Evolutionary conservation across 805 yeast genomes (phyloP), one percentile per base, ranked within the genome.

Genomic region (Monosporozyma siamensis): DNA sequence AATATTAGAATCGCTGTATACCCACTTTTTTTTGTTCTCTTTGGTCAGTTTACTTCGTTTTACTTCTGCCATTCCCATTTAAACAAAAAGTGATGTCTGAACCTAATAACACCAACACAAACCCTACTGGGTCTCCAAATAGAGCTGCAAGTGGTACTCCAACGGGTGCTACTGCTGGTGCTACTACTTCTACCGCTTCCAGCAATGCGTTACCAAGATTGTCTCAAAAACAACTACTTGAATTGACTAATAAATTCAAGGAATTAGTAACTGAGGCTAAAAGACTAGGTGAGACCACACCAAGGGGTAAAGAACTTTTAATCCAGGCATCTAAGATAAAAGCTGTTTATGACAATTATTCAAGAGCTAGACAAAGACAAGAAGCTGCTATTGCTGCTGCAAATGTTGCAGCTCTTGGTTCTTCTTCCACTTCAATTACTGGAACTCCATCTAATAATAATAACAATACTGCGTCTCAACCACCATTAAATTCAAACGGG

Each of bases 271-370:
- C 75, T 18, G 72, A 74, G 50, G 88, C 87, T 1, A 76, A 74
- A 51, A 72, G 71, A 14, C 72, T 80, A 0, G 85, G 86, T 3
- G 68, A 69, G 26, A 75, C 72, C 21, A 71, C 80, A 0, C 77
- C 74, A 0, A 76, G 69, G 44, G 87, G 86, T 15, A 74, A 75
- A 50, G 79, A 77, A 47, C 81, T 80, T 51, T 62, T 75, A 50
- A 69, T 68, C 46, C 76, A 74, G 47, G 87, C 86, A 3, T 78
- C 80, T 35, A 72, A 72, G 42, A 77, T 82, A 48, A 80, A 77
- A 56, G 74, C 74, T 36, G 67, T 81, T 26, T 66, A 82, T 53
- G 65, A 78, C 40, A 74, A 72, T 43, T 77, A 74, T 52, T 74
- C 48, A 69, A 71, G 52, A 52, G 64, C 50, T 43, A 53, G 55